Evolutionary conservation across 2,329 filamentous ascomycete species (phyloP).

Genomic region (Lasiodiplodia hormozganensis): DNA sequence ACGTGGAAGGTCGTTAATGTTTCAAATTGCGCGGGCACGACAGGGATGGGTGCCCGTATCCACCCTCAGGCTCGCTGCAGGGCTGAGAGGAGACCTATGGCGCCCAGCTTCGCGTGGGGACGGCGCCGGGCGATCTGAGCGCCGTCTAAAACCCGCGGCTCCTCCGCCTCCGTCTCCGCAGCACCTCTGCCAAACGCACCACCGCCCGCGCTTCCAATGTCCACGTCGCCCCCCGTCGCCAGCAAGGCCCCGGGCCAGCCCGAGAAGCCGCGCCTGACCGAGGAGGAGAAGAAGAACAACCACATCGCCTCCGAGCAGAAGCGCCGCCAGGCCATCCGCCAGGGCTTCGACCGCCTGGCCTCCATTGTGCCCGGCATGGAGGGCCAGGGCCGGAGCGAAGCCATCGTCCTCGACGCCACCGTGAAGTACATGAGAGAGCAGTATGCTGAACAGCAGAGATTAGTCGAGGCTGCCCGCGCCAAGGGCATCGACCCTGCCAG

Average conservation of each 20-base stretch:
- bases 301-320: constrained; percentile 74
- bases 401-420: constrained; percentile 73
- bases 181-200: not conserved
- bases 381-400: constrained; percentile 85
- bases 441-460: constrained; percentile 45
- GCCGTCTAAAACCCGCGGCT: constrained; percentile 9
- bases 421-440: constrained; percentile 53
- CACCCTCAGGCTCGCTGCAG: constrained; percentile 25
- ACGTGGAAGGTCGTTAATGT: constrained; percentile 18
- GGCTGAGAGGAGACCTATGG: constrained; percentile 12
- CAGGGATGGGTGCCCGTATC: constrained; percentile 28
- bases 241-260: constrained; percentile 13
- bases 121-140: constrained; percentile 20
- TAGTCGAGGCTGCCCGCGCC: constrained; percentile 37
- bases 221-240: constrained; percentile 22
- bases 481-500: constrained; percentile 21
- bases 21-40: constrained; percentile 28
- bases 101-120: constrained; percentile 22
- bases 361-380: constrained; percentile 81
- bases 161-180: constrained; percentile 18
- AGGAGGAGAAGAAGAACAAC: constrained; percentile 75
- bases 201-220: constrained; percentile 19
- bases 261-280: constrained; percentile 70
- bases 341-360: constrained; percentile 82
- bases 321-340: constrained; percentile 76